Percentiles rank a stretch among this genome's conserved stretches.
Evolutionary conservation across 2,329 filamentous ascomycete genomes (phyloP).

Genomic region (Colletotrichum salicis): DNA sequence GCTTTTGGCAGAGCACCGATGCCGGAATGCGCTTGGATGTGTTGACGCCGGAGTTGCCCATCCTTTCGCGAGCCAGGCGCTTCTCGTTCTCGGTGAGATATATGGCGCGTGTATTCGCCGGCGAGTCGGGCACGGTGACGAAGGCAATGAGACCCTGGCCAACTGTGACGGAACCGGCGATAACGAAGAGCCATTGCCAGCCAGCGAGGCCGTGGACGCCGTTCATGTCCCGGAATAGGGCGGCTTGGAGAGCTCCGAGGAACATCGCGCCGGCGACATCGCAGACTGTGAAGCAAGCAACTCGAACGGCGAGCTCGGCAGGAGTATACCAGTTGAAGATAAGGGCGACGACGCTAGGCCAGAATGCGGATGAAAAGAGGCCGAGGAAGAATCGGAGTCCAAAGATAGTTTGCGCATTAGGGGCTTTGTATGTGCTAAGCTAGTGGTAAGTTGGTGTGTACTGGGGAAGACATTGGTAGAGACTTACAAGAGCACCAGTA

Average conservation of each 20-base stretch:
- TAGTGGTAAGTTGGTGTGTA: constrained; percentile 18
- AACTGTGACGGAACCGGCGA: constrained; percentile 56
- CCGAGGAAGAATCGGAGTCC: constrained; percentile 50
- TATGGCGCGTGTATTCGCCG: constrained; percentile 43
- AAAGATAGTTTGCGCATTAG: constrained; percentile 46
- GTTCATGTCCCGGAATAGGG: constrained; percentile 53
- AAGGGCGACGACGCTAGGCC: constrained; percentile 49
- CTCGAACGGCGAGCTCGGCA: constrained; percentile 49
- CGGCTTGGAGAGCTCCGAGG: constrained; percentile 55
- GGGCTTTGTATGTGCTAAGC: constrained; percentile 40
- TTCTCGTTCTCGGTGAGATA: constrained; percentile 44
- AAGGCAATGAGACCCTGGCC: constrained; percentile 51
- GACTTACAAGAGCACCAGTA: constrained; percentile 37
- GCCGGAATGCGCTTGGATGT: constrained; percentile 43
- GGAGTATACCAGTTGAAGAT: constrained; percentile 62
- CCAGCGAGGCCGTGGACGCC: constrained; percentile 51
- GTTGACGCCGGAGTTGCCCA: constrained; percentile 43
- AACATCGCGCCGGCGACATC: constrained; percentile 57
- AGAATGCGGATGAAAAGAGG: constrained; percentile 46
- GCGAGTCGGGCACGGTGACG: constrained; percentile 49
- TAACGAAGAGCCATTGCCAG: constrained; percentile 60
- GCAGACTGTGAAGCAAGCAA: constrained; percentile 56
- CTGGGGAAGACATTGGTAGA: rapidly evolving
- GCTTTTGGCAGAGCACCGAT: constrained; percentile 39
- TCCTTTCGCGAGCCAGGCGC: constrained; percentile 40